phyloP scores from a whole-genome alignment of 2,329 filamentous ascomycete species.

The Aureobasidium lini region DNA sequence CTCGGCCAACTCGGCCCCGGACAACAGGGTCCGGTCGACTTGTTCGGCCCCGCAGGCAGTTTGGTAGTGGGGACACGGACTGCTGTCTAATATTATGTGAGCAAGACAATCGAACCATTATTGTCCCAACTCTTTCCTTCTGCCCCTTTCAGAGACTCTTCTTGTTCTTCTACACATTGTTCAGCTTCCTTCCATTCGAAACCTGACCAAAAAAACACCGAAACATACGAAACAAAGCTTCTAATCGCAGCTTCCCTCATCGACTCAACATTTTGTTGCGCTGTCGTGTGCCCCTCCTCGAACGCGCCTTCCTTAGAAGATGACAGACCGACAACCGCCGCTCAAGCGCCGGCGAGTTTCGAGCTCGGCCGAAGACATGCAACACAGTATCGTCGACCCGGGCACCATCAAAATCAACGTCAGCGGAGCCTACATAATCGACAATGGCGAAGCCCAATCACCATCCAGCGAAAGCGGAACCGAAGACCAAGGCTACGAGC shows the following conservation, averaged over 20 bases:
- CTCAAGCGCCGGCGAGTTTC: conserved; percentile 27
- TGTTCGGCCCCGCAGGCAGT: conserved; percentile 1
- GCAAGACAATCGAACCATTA: conserved; percentile 7
- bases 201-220: not conserved
- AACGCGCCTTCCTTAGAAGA: not conserved
- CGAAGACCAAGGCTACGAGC: conserved; percentile 49
- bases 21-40: no score
- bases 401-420: conserved; percentile 89
- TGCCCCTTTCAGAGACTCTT: not conserved
- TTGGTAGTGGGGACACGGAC: conserved; percentile 3
- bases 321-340: conserved; percentile 14
- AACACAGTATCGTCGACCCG: conserved; percentile 50
- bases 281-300: not conserved
- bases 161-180: not conserved
- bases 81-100: conserved; percentile 7
- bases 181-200: no score
- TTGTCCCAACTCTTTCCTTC: not conserved
- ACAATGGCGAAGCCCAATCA: conserved; percentile 36
- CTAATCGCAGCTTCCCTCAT: conserved; percentile 5
- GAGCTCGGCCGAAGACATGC: conserved; percentile 35
- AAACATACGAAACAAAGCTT: not conserved
- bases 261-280: conserved; percentile 4
- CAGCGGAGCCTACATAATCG: conserved; percentile 90
- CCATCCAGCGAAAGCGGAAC: conserved; percentile 25
- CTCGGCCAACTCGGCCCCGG: not conserved